These are phyloP conservation scores for Roridomyces roridus DNA, from an alignment of 768 basidiomycete genomes.

Conservation along the genomic window DNA sequence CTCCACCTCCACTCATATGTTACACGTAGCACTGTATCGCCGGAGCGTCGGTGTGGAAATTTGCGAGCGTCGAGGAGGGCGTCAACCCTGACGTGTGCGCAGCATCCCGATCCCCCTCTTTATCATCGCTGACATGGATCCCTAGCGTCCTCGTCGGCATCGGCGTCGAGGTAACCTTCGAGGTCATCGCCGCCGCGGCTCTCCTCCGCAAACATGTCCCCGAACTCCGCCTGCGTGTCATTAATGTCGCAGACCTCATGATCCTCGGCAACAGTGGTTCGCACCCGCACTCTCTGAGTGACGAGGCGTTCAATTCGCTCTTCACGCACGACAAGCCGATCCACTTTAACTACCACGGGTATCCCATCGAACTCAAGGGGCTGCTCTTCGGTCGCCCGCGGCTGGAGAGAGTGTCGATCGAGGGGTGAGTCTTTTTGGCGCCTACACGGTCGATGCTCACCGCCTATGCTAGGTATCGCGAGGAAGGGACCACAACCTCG, in stretches of 20 bases:
- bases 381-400: slow-evolving; percentile 63
- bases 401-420: slow-evolving; percentile 57
- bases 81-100: slow-evolving; percentile 73
- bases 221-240: slow-evolving; percentile 79
- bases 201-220: slow-evolving; percentile 75
- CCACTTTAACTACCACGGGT: slow-evolving; percentile 87
- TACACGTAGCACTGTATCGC: slow-evolving; percentile 75
- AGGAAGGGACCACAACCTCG: slow-evolving; percentile 83
- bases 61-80: slow-evolving; percentile 77
- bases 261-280: slow-evolving; percentile 71
- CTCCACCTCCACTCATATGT: slow-evolving; percentile 1
- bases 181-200: slow-evolving; percentile 86
- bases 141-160: slow-evolving; percentile 80
- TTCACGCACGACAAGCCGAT: slow-evolving; percentile 76
- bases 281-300: slow-evolving; percentile 77
- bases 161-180: slow-evolving; percentile 88
- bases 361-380: slow-evolving; percentile 74
- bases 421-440: slow-evolving; percentile 43
- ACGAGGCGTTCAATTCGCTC: slow-evolving; percentile 66
- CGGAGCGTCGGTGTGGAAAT: slow-evolving; percentile 87
- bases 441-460: not conserved
- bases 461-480: slow-evolving; percentile 50
- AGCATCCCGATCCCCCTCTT: not conserved
- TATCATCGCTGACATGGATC: slow-evolving; percentile 28
- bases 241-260: slow-evolving; percentile 92